Evolutionary conservation across 2,329 filamentous ascomycete genomes (phyloP).

Genomic region (Calonectria ilicicola): DNA sequence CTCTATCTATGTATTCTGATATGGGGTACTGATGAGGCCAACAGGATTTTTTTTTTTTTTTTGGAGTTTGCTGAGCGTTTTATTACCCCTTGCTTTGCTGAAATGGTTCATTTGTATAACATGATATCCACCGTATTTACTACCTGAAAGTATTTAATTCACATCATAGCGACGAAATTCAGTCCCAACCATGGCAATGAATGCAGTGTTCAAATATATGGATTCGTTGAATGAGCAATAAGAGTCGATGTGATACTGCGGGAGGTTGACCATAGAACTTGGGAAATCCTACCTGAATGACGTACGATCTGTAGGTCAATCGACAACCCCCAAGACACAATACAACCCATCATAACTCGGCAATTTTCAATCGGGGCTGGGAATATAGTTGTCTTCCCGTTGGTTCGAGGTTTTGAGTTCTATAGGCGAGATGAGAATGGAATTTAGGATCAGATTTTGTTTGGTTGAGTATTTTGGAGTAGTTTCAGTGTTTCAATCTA

Average conservation of each 20-base stretch:
- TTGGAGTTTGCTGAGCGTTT: constrained; percentile 24
- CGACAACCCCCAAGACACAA: not conserved
- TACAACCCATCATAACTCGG: not conserved
- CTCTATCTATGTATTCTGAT: not conserved
- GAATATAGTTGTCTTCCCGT: not conserved
- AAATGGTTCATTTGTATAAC: constrained; percentile 29
- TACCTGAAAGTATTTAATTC: constrained; percentile 8
- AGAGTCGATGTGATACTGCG: too few species aligned
- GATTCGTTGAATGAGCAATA: not conserved
- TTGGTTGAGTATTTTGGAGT: not conserved
- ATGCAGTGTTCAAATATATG: not conserved
- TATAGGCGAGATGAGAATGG: too few species aligned
- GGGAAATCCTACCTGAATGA: too few species aligned
- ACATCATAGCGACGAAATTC: not conserved
- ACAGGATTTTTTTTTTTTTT: constrained; percentile 7
- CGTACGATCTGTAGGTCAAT: too few species aligned
- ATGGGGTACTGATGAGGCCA: not conserved
- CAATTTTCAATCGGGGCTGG: not conserved
- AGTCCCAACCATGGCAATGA: not conserved
- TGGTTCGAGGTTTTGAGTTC: too few species aligned
- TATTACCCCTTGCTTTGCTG: constrained; percentile 2
- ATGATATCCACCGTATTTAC: constrained; percentile 20
- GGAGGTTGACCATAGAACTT: too few species aligned
- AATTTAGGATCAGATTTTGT: not conserved
- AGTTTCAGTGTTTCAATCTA: not conserved